phyloP scores from a whole-genome alignment of 2,329 filamentous ascomycete genomes.

The Fusarium sp. region DNA sequence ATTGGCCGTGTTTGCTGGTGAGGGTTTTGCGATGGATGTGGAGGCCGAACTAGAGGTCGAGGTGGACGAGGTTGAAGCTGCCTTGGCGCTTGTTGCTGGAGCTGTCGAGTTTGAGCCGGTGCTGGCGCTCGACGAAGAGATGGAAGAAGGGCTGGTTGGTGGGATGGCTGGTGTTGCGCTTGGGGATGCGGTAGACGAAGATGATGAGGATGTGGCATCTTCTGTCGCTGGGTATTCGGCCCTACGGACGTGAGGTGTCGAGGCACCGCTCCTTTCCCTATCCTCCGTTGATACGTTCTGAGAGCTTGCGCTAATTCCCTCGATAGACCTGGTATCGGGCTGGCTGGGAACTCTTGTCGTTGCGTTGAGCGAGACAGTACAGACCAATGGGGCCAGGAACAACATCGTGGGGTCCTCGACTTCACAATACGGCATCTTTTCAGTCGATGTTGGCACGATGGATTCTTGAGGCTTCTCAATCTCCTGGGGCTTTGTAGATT shows the following conservation, averaged over 20 bases:
- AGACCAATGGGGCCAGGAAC: slow-evolving; percentile 23
- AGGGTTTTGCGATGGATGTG: slow-evolving; percentile 24
- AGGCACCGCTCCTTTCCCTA: slow-evolving; percentile 18
- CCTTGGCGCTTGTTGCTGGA: slow-evolving; percentile 24
- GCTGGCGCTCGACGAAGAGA: slow-evolving; percentile 27
- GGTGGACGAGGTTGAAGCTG: slow-evolving; percentile 18
- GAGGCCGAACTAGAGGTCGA: slow-evolving; percentile 8
- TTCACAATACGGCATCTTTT: slow-evolving; percentile 21
- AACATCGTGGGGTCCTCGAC: slow-evolving; percentile 7
- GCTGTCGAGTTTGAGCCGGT: slow-evolving; percentile 15
- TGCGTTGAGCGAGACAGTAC: slow-evolving; percentile 17
- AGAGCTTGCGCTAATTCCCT: slow-evolving; percentile 5
- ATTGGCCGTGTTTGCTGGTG: slow-evolving; percentile 27
- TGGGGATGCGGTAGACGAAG: slow-evolving; percentile 20
- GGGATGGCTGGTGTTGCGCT: slow-evolving; percentile 30
- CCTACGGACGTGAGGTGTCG: slow-evolving; percentile 18
- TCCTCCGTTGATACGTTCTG: slow-evolving; percentile 12
- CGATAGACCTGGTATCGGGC: background rate
- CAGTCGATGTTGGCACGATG: background rate
- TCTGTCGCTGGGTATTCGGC: slow-evolving; percentile 22
- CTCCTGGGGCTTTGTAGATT: slow-evolving; percentile 6
- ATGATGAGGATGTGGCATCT: slow-evolving; percentile 23
- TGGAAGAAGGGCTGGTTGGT: slow-evolving; percentile 29
- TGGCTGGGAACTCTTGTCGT: background rate
- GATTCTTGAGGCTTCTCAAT: background rate